Evolutionary conservation across 495 filamentous ascomycete genomes (phyloP), one percentile per base, ranked within the genome.

Genomic region (Collariella sp.): DNA sequence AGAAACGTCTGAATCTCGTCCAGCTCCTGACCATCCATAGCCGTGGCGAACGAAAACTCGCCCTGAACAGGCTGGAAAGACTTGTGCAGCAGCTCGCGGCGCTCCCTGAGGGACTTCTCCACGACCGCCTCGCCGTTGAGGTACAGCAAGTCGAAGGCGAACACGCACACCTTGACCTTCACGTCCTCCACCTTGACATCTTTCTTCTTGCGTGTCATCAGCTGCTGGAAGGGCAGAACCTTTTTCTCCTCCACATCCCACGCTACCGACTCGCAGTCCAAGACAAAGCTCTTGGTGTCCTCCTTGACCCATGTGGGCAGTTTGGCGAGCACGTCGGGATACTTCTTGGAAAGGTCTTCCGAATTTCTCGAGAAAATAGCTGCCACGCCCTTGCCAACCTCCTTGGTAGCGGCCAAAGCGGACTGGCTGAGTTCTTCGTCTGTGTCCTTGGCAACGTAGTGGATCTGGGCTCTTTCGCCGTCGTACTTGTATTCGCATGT

Each of bases 401-500:
- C 68, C 23, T 80, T 76, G 24, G 72, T 71, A 22, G 73, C 62
- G 36, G 50, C 43, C 74, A 79, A 62, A 74, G 88, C 47, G 10
- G 72, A 66, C 50, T 76, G 65, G 38, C 71, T 72, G 47, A 72
- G 69, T 38, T 89, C 77, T 13, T 85, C 71, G 2, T 77, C 72
- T 9, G 86, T 78, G 52, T 91, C 85, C 40, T 95, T 87, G 2
- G 93, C 83, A 35, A 98, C 89, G 56, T 90, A 98, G 66, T 98
- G 93, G 42, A 98, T 96, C 69, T 98, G 93, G 15, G 94, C 91
- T 63, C 93, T 76, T 68, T 98, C 93, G 24, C 93, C 93, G 61
- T 98, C 93, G 61, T 98, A 98, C 64, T 98, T 98, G 74, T 95
- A 98, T 64, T 98, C 93, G 72, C 94, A 98, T 15, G 93, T 97